These are phyloP conservation scores for Monosporascus cannonballus DNA, from an alignment of 2,329 filamentous ascomycete species.

Conservation along the genomic window DNA sequence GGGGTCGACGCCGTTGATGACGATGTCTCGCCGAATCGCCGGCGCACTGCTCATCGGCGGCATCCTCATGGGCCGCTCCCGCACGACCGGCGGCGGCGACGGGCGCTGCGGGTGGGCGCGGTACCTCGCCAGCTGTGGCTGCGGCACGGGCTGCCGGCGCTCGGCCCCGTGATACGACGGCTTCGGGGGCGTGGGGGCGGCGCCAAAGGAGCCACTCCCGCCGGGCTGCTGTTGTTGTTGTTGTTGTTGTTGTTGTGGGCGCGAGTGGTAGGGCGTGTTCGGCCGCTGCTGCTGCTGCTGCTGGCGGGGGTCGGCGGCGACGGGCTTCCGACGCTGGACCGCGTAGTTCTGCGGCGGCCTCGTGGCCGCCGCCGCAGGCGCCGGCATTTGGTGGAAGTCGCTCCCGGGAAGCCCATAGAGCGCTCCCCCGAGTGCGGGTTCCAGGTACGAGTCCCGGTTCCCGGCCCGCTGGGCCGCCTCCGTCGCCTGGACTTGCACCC, in stretches of 20 bases:
- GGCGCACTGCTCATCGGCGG: constrained; percentile 3
- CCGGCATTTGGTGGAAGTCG: constrained; percentile 10
- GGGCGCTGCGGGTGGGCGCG: background rate
- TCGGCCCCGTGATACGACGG: background rate
- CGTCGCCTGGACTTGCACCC: constrained; percentile 9
- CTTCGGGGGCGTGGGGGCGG: background rate
- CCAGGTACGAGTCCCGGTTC: constrained; percentile 15
- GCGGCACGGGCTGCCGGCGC: background rate
- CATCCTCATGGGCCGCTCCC: constrained; percentile 5
- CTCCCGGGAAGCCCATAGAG: constrained; percentile 14
- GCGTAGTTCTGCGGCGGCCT: background rate
- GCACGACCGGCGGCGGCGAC: background rate
- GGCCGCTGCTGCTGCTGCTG: background rate
- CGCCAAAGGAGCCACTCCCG: background rate
- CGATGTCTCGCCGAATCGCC: background rate
- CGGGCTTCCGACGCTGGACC: background rate
- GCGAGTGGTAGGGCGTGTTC: background rate
- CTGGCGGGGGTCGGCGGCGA: background rate
- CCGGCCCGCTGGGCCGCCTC: constrained; percentile 7
- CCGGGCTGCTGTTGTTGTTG: constrained; percentile 1
- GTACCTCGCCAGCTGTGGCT: background rate
- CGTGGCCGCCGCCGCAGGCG: constrained; percentile 6
- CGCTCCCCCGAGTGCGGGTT: constrained; percentile 7
- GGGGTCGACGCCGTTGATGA: background rate
- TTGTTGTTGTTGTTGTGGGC: constrained; percentile 1